These are phyloP conservation scores for Aurinia saxatilis DNA, from an alignment of 345 rosid species.

Conservation along the genomic window DNA sequence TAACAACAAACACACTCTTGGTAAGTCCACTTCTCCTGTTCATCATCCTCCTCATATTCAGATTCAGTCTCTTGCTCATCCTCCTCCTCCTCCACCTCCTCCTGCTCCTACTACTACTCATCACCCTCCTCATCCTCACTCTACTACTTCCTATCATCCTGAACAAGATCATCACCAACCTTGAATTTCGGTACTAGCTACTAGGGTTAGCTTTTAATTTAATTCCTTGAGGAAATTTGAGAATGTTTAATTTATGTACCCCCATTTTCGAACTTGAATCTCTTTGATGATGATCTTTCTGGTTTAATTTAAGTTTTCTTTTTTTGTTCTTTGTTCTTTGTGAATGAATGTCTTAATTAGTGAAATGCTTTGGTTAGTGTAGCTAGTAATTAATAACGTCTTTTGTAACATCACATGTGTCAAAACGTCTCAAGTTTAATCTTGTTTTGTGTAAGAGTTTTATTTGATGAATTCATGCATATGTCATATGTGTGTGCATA, in stretches of 20 bases:
- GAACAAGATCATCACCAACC: slow-evolving; percentile 50
- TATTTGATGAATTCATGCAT: not conserved
- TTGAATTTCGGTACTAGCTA: slow-evolving; percentile 20
- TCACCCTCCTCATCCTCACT: not conserved
- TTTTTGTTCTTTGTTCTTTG: no score
- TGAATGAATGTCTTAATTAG: not conserved
- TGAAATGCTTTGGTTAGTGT: not conserved
- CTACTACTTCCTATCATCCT: slow-evolving; percentile 8
- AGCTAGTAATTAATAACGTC: not conserved
- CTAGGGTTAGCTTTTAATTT: slow-evolving; percentile 22
- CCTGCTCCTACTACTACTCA: not conserved
- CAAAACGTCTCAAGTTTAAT: not conserved
- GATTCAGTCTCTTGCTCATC: no score
- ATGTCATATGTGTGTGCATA: slow-evolving; percentile 6
- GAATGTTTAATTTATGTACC: slow-evolving; percentile 28
- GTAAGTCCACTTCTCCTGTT: slow-evolving; percentile 39
- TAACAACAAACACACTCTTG: slow-evolving; percentile 78
- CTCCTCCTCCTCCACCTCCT: slow-evolving; percentile 5
- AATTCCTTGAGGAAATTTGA: slow-evolving; percentile 3
- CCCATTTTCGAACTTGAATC: not conserved
- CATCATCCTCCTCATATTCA: no score
- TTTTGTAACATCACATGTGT: slow-evolving; percentile 16
- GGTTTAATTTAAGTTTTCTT: no score
- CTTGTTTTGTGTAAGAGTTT: not conserved
- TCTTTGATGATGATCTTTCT: slow-evolving; percentile 11